Evolutionary conservation across 176 grass and related monocot genomes (phyloP), one percentile per base, ranked within the genome.

Genomic region (Lolium multiflorum): DNA sequence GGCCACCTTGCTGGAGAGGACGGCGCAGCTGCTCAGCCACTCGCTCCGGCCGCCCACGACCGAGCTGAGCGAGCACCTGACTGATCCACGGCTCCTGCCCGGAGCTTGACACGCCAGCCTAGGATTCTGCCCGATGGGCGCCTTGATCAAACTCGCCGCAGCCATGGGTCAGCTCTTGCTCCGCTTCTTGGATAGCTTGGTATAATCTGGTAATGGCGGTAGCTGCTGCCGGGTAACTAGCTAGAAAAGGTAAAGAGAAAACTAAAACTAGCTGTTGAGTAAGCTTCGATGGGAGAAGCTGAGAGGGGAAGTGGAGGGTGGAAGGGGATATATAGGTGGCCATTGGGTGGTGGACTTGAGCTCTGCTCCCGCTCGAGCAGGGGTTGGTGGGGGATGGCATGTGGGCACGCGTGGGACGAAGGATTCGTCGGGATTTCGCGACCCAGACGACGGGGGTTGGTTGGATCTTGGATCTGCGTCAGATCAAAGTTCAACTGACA

Each of bases 1-100:
- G 41, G 81, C 89, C 64, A 82, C 90, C 83, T 96, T 95, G 93
- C 96, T 89, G 57, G 94, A 96, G 24, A 98, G 94, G 72, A 98
- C 93, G 49, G 94, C 90, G 74, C 97, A 98, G 82, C 57, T 88
- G 90, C 97, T 98, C 64, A 89, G 90, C 97, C 97, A 96, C 38
- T 99, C 97, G 1, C 84, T 20, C 4, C 91, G 93, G 78, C 74
- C 91, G 25, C 81, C 80, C 7, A 89, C 88, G 11, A 83, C 84
- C 47, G 91, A 88, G 48, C 85, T 88, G 28, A 94, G 79, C 7
- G 90, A 86, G 56, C 89, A 92, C 74, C 87, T 67, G 22, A 93
- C 87, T 66, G 86, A 80, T 15, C 83, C 82, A 49, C 56, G n/a
- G 66, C 78, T 4, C 68, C 81, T 87, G 60, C 3, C 64, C 17